Evolutionary conservation across 306 rosid species (phyloP), one percentile per base, ranked within the genome.

Genomic region (Malus orientalis): DNA sequence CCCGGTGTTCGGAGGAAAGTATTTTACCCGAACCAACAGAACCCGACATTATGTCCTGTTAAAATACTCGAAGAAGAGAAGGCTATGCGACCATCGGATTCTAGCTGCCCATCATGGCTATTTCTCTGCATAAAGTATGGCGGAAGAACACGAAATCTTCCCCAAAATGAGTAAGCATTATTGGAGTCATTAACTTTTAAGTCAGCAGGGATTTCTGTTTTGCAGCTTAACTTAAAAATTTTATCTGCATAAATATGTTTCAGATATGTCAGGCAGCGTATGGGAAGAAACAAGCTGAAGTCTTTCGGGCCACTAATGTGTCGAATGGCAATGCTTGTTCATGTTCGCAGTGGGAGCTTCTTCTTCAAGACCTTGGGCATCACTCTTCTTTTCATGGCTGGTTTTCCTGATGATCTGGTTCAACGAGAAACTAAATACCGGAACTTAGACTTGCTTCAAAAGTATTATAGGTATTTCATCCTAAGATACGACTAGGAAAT

Each of bases 221-320:
- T 58, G 54, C 70, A 36, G 67, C 53, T 70, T 40, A 71, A 44
- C 60, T 66, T 20, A 53, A 30, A 30, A 61, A 73, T 25, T 45
- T 19, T 47, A 3, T 12, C 32, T 76, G 69, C 66, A 23, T 67
- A 68, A 51, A 69, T 78, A 76, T 72, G 79, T 47, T 76, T 38
- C 79, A 87, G 90, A 71, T 87, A 87, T 75, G 90, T 87, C 11
- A 77, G 90, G 71, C 90, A 87, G 85, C 83, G 90, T 14, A 93
- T 93, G 98, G 98, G 98, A 89, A 89, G 93, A 81, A 93, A 91
- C 88, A 93, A 93, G 79, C 84, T 93, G 11, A 91, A 93, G 89
- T 93, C 97, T 67, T 87, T 87, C 8, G 90, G 90, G 70, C 90
- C 90, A 64, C 77, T 87, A 16, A 68, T 82, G 67, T 87, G 90